Evolutionary conservation across 257 asterid genomes (phyloP), one percentile per base, ranked within the genome.

Genomic region (Solanum pennellii): DNA sequence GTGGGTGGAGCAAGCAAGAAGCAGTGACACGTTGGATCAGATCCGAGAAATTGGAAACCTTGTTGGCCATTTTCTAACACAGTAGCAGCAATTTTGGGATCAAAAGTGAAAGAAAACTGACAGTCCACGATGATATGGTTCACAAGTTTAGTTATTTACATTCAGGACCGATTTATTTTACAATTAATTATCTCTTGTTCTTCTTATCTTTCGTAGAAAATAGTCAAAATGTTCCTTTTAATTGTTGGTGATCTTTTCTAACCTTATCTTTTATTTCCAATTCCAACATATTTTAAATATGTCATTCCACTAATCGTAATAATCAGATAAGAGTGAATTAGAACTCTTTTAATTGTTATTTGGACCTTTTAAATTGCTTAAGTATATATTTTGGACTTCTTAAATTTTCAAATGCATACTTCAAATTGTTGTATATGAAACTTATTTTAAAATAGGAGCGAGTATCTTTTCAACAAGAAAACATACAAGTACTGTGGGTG

Each of bases 1-100:
- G 92, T 29, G 99, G 98, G 89, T 93, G 93, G 92, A 95, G 99
- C 90, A 95, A 95, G 91, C 99, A 97, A 49, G 97, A 93, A 44
- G 97, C 95, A 59, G 99, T 96, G 92, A 95, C 98, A 14, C 99
- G 94, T 62, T 97, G 99, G 94, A 97, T 94, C 91, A 96, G 95
- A 94, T 96, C 97, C 90, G 99, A 95, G 94, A 97, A 94, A 82
- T 93, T 97, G 90, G 98, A 94, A 77, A 90, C 95, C 90, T 92
- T 95, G 88, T 68, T 89, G 16, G 95, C 91, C 99, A 97, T 97
- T 89, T 89, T 93, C 90, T 15, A 33, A 73, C 29, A 18, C 27
- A 18, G 47, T 73, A 31, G 47, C 15, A 74, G 39, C 75, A 74
- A 9, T 37, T 74, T 74, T 74, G 49, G 82, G 82, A 74, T 74